Evolutionary conservation across 306 rosid genomes (phyloP), one percentile per base, ranked within the genome.

Genomic region (Echinosophora koreensis): DNA sequence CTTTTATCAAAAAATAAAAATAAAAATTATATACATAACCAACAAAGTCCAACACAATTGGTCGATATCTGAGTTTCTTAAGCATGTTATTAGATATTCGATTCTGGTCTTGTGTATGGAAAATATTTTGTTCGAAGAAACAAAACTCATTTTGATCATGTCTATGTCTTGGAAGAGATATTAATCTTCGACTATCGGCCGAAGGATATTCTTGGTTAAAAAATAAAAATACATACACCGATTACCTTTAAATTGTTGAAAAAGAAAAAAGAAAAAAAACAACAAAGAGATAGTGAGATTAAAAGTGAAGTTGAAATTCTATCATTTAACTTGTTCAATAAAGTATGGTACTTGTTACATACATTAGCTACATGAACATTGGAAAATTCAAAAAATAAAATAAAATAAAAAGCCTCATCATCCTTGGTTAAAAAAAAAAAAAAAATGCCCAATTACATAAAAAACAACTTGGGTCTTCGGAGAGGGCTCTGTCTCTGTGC

Each of bases 391-490:
- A 42, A 58, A 57, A 34, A 50, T 11, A 52, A 55, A 68, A 57
- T 59, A 32, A n/a, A 39, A 55, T 17, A 80, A 83, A 71, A 84
- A 77, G 96, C 97, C 97, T 75, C 98, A 72, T 90, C 94, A 63
- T 89, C 98, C 94, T 78, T 70, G 16, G 84, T 32, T 67, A 81
- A 6, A 8, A 39, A 44, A 69, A 8, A 39, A 44, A 69, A 86
- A 89, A 90, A 88, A 87, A 82, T 79, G 83, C 88, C 96, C 91
- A 84, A 84, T 82, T 77, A 72, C 28, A 65, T 37, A 59, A 78
- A 79, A 80, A 80, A 79, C 80, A 83, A 80, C 77, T 69, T 74
- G 93, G 92, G 91, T 90, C 78, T 38, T 47, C 6, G 94, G 97
- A 86, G 87, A 79, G 97, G 94, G 98, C 96, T 84, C 73, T 77